Conservation (phyloP, 331 rosid genomes). For the Telfairia occidentalis region DNA sequence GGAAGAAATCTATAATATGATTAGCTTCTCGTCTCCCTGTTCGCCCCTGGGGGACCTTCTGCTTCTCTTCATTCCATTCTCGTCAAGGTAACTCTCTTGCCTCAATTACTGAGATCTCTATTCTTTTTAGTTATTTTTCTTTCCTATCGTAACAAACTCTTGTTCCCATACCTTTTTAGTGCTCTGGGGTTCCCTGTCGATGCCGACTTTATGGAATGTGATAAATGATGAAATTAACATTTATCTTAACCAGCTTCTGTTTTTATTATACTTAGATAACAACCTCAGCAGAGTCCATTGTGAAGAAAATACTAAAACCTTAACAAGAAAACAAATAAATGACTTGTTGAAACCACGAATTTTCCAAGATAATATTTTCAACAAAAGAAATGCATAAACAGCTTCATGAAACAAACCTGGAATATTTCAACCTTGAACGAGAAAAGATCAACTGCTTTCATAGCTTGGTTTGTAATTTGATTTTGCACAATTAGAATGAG, state of each 20-base stretch:
- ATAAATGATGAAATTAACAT: neutral
- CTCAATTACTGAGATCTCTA: neutral
- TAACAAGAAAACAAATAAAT: neutral
- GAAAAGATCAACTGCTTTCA: constrained; percentile 43
- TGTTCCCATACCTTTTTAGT: neutral
- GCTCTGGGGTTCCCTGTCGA: neutral
- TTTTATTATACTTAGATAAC: neutral
- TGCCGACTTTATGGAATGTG: neutral
- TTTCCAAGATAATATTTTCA: neutral
- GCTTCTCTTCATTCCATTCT: neutral
- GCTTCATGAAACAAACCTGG: constrained; percentile 47
- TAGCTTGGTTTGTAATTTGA: constrained; percentile 64
- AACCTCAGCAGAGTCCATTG: neutral
- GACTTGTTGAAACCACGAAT: neutral
- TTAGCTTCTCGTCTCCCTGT: neutral
- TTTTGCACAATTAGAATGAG: constrained; percentile 52
- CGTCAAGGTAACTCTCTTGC: neutral
- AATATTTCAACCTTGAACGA: constrained; percentile 71
- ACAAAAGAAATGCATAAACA: neutral
- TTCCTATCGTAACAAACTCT: neutral
- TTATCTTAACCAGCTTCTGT: neutral
- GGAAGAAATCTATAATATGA: neutral
- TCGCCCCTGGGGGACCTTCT: too few species aligned
- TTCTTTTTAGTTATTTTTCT: neutral
- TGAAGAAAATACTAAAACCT: neutral